Evolutionary conservation across 176 grass and related monocot genomes (phyloP), one percentile per base, ranked within the genome.

Genomic region (Bolboschoenus planiculmis): DNA sequence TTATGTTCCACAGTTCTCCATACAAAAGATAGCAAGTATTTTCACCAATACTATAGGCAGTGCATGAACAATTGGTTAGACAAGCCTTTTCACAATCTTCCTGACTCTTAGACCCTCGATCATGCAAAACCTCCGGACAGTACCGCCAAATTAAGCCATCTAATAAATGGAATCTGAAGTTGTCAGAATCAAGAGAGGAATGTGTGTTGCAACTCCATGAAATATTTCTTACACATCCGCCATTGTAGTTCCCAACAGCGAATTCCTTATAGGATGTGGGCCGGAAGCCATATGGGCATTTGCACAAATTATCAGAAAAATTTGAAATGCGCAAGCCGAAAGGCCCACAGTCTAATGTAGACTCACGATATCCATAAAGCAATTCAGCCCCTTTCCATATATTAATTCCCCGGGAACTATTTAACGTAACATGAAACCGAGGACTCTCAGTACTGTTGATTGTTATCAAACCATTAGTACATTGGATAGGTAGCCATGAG

Each of bases 201-300:
- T 37, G 61, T 0, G 75, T 36, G 39, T 82, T 64, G 20, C 87
- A 92, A 56, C 61, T 82, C 44, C 90, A 48, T n/a, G 87, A 85
- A 60, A 84, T 78, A 56, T 80, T 84, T 71, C 73, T 88, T 1
- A 82, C 83, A 68, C 90, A 91, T 58, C 90, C 90, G 2, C 68
- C 42, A 58, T 40, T 84, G 65, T 84, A 91, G 61, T 57, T 79
- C 62, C 81, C 78, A 8, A 84, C 64, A 11, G 23, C 43, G 82
- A 85, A 91, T 27, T 88, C 79, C 10, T 36, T 55, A 15, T 81
- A 82, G 15, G 85, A 78, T 27, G 23, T 46, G 23, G 84, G 86
- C 74, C 30, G 68, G 37, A 87, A 92, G 11, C 87, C 90, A 10
- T 84, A 36, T 26, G 79, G 0, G n/a, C 90, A 89, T 0, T 10